phyloP scores from a whole-genome alignment of 352 stramenopile species.

The Nothophytophthora sp. region DNA sequence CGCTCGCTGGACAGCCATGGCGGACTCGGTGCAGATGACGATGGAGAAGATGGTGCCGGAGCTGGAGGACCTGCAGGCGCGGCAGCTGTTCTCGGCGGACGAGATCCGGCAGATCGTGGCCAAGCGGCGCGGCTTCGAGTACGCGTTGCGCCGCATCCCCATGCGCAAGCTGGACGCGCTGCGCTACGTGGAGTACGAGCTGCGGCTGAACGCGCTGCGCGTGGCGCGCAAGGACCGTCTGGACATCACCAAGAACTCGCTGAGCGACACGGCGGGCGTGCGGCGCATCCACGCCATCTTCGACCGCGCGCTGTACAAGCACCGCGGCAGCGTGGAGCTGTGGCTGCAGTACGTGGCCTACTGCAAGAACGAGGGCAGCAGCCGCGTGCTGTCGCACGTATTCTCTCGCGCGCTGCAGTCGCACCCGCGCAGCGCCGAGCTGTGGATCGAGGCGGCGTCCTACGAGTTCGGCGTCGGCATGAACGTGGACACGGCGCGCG shows the following conservation, averaged over 20 bases:
- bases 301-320: slow-evolving; percentile 86
- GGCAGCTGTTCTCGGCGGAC: slow-evolving; percentile 82
- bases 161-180: slow-evolving; percentile 92
- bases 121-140: slow-evolving; percentile 91
- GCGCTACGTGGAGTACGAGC: slow-evolving; percentile 94
- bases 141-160: slow-evolving; percentile 87
- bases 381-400: slow-evolving; percentile 70
- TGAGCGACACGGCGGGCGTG: slow-evolving; percentile 73
- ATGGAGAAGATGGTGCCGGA: slow-evolving; percentile 95
- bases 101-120: slow-evolving; percentile 93
- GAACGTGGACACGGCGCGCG: slow-evolving; percentile 85
- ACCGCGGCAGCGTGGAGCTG: slow-evolving; percentile 86
- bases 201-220: slow-evolving; percentile 90
- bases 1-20: slow-evolving; percentile 70
- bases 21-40: slow-evolving; percentile 92
- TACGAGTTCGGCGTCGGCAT: slow-evolving; percentile 90
- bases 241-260: slow-evolving; percentile 62
- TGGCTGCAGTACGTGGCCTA: slow-evolving; percentile 93
- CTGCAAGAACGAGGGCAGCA: slow-evolving; percentile 72
- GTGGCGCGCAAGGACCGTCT: slow-evolving; percentile 80
- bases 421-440: slow-evolving; percentile 79
- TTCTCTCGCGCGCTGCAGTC: slow-evolving; percentile 88
- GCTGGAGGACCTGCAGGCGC: slow-evolving; percentile 91
- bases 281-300: slow-evolving; percentile 87
- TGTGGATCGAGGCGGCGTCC: slow-evolving; percentile 91